phyloP scores from a whole-genome alignment of 176 grass and related monocot genomes.

The Aegilops sharonensis region DNA sequence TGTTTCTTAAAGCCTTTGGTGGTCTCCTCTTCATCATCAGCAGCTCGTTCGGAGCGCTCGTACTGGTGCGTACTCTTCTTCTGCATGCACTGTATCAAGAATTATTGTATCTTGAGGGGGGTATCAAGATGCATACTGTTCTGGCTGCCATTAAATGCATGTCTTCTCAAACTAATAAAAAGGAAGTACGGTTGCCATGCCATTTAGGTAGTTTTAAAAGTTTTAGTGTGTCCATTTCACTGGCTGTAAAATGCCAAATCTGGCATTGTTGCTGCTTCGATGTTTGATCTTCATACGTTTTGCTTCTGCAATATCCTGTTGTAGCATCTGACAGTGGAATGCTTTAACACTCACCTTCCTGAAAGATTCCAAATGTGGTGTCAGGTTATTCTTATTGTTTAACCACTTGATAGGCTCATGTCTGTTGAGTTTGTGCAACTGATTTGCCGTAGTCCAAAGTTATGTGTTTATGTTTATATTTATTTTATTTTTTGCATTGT shows the following conservation, averaged over 20 bases:
- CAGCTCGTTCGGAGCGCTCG: constrained; percentile 60
- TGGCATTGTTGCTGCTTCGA: not conserved
- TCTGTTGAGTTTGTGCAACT: not conserved
- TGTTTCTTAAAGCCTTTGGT: constrained; percentile 70
- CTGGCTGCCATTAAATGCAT: not conserved
- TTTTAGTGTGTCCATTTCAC: not conserved
- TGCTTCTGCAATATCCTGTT: not conserved
- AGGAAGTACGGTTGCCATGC: not conserved
- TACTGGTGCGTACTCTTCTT: constrained; percentile 43
- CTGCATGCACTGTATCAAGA: not conserved
- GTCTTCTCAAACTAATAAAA: not conserved
- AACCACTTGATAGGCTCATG: not conserved
- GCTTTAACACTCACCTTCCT: not conserved
- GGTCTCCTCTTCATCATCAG: constrained; percentile 71
- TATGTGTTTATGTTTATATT: not conserved
- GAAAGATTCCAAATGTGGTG: not conserved
- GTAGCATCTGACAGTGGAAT: not conserved
- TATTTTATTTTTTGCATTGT: not conserved
- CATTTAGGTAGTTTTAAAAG: not conserved
- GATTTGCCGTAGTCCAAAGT: not conserved
- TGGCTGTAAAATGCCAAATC: not conserved
- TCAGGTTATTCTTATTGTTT: not conserved
- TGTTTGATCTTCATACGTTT: not conserved
- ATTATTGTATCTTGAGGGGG: not conserved
- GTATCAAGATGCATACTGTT: not conserved